phyloP scores from a whole-genome alignment of 768 basidiomycete species.

The Hemileccinum rubropunctum region DNA sequence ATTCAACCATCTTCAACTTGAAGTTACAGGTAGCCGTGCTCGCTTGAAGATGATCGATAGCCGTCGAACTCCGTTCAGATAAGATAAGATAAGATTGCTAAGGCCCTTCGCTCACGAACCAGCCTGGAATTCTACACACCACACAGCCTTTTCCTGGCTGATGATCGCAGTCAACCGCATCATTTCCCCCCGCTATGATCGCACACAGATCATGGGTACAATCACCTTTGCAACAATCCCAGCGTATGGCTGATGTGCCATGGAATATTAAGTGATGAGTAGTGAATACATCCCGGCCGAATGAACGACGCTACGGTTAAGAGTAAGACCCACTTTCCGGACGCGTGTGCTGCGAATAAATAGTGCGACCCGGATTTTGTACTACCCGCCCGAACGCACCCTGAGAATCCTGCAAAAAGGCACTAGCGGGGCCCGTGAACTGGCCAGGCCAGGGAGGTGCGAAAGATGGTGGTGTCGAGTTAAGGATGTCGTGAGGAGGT shows the following conservation, averaged over 20 bases:
- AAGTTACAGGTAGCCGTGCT: not conserved
- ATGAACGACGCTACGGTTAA: conserved; percentile 14
- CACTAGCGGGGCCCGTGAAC: conserved; percentile 50
- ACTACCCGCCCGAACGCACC: conserved; percentile 37
- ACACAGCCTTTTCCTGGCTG: not conserved
- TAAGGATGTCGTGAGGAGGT: conserved; percentile 22
- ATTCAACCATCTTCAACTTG: conserved; percentile 15
- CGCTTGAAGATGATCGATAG: too few relatives aligned
- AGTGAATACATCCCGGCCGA: conserved; percentile 20
- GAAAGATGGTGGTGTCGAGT: conserved; percentile 20
- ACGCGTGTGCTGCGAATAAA: conserved; percentile 52
- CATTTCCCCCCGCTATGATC: not conserved
- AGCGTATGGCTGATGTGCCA: not conserved
- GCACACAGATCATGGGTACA: not conserved
- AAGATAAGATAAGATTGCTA: conserved; percentile 16
- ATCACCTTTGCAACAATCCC: not conserved
- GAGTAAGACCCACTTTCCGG: conserved; percentile 33
- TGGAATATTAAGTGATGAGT: conserved; percentile 19
- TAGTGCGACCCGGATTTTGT: conserved; percentile 59
- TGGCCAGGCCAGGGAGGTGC: conserved; percentile 33
- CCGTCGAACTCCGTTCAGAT: too few relatives aligned
- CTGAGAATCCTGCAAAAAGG: conserved; percentile 44
- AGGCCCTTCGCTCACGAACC: too few relatives aligned
- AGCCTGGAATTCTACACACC: too few relatives aligned
- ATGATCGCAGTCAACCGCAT: not conserved